Conservation (phyloP, 2,329 filamentous ascomycete species). For the Neocucurbitaria cava region DNA sequence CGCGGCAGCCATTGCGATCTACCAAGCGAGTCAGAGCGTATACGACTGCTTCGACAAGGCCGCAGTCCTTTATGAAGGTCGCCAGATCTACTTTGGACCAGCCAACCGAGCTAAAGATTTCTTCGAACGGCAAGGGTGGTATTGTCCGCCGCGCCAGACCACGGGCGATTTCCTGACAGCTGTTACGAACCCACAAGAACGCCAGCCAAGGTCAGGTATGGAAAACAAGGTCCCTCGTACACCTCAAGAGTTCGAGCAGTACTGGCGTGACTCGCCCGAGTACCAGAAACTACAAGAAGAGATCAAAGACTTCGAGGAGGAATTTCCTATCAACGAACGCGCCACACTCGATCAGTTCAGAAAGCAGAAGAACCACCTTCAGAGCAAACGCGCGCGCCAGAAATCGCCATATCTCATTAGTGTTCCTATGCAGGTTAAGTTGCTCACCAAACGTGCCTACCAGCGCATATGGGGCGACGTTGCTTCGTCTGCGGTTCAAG, state of each 20-base stretch:
- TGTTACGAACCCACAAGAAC: conserved; percentile 63
- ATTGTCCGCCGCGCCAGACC: conserved; percentile 71
- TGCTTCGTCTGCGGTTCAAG: conserved; percentile 41
- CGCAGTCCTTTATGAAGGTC: conserved; percentile 76
- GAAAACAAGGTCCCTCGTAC: conserved; percentile 57
- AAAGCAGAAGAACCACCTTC: conserved; percentile 58
- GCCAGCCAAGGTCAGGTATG: conserved; percentile 50
- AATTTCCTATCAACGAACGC: conserved; percentile 54
- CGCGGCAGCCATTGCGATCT: conserved; percentile 65
- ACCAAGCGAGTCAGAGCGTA: conserved; percentile 58
- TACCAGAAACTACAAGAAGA: conserved; percentile 52
- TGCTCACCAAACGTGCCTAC: conserved; percentile 41
- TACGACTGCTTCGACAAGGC: conserved; percentile 76
- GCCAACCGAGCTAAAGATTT: conserved; percentile 66
- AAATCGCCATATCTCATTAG: conserved; percentile 66
- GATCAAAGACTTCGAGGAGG: conserved; percentile 59
- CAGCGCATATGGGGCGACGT: conserved; percentile 45
- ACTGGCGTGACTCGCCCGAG: conserved; percentile 63
- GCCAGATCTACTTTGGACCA: conserved; percentile 78
- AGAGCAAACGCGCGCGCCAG: conserved; percentile 61
- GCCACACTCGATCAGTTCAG: conserved; percentile 40
- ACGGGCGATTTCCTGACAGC: conserved; percentile 79
- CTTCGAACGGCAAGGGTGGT: conserved; percentile 73
- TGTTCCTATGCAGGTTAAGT: conserved; percentile 54
- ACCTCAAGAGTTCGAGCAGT: conserved; percentile 56